Evolutionary conservation across 192 early-diverging fungal genomes (phyloP).

Genomic region (Coemansia sp.): DNA sequence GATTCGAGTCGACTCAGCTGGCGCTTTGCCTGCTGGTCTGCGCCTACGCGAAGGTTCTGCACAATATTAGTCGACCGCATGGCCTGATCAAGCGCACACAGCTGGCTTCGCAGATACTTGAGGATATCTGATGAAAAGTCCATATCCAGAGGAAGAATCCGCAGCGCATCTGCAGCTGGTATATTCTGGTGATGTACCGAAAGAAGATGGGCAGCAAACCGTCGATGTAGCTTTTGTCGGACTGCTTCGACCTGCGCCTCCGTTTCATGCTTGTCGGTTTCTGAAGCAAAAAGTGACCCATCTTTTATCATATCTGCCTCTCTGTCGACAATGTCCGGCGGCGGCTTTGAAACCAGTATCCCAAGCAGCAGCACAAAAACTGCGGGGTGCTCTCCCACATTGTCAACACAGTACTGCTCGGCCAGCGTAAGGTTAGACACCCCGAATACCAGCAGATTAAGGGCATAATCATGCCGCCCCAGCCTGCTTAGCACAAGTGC

Average conservation of each 20-base stretch:
- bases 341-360: slow-evolving; percentile 31
- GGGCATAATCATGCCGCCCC: slow-evolving; percentile 81
- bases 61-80: slow-evolving; percentile 37
- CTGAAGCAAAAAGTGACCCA: not conserved
- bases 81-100: slow-evolving; percentile 49
- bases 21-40: slow-evolving; percentile 39
- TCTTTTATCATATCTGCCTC: slow-evolving; percentile 14
- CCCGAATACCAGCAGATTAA: slow-evolving; percentile 79
- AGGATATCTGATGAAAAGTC: slow-evolving; percentile 44
- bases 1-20: slow-evolving; percentile 32
- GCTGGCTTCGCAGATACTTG: slow-evolving; percentile 54
- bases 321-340: slow-evolving; percentile 32
- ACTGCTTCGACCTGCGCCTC: slow-evolving; percentile 12
- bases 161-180: slow-evolving; percentile 31
- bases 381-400: slow-evolving; percentile 22
- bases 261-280: not conserved
- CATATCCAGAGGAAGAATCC: slow-evolving; percentile 47
- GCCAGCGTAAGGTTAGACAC: slow-evolving; percentile 56
- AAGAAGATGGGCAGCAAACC: slow-evolving; percentile 40
- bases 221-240: slow-evolving; percentile 25
- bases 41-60: slow-evolving; percentile 29
- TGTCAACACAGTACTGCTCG: slow-evolving; percentile 64
- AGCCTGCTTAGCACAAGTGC: slow-evolving; percentile 77
- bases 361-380: slow-evolving; percentile 43
- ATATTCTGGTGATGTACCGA: slow-evolving; percentile 33